These are phyloP conservation scores for Macrolepiota albuminosa DNA, from an alignment of 768 basidiomycete genomes.

Conservation along the genomic window DNA sequence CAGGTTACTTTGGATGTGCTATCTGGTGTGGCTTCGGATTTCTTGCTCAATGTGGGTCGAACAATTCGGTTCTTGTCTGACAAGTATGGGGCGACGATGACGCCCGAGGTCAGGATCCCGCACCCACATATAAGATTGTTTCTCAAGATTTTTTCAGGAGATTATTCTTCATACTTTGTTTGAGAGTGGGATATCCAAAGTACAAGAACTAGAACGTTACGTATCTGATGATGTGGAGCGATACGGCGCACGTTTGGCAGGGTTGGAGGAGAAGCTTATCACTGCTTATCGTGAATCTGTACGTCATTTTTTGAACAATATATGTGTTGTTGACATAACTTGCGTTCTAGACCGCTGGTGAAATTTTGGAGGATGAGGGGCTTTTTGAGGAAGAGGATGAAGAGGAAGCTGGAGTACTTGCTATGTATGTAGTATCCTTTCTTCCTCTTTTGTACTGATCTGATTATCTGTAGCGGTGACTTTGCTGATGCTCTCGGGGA, in stretches of 20 bases:
- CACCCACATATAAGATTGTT: not conserved
- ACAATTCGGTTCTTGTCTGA: slow-evolving; percentile 81
- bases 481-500: slow-evolving; percentile 87
- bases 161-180: slow-evolving; percentile 89
- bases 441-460: not conserved
- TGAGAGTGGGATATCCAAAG: slow-evolving; percentile 77
- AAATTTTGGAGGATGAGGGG: slow-evolving; percentile 56
- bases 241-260: slow-evolving; percentile 69
- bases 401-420: slow-evolving; percentile 55
- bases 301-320: slow-evolving; percentile 21
- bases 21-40: slow-evolving; percentile 72
- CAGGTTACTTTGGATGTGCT: slow-evolving; percentile 73
- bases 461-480: slow-evolving; percentile 54
- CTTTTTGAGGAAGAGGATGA: slow-evolving; percentile 56
- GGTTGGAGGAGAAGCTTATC: slow-evolving; percentile 83
- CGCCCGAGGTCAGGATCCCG: slow-evolving; percentile 64
- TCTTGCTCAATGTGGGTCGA: slow-evolving; percentile 79
- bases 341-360: slow-evolving; percentile 34
- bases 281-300: slow-evolving; percentile 80
- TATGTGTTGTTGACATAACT: not conserved
- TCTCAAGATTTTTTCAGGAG: slow-evolving; percentile 49
- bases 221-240: slow-evolving; percentile 85
- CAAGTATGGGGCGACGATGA: slow-evolving; percentile 76
- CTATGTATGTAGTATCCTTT: slow-evolving; percentile 35
- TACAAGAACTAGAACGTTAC: slow-evolving; percentile 81